Evolutionary conservation across 1,284 basidiomycete genomes (phyloP).

Genomic region (Ceratobasidium theobromae): DNA sequence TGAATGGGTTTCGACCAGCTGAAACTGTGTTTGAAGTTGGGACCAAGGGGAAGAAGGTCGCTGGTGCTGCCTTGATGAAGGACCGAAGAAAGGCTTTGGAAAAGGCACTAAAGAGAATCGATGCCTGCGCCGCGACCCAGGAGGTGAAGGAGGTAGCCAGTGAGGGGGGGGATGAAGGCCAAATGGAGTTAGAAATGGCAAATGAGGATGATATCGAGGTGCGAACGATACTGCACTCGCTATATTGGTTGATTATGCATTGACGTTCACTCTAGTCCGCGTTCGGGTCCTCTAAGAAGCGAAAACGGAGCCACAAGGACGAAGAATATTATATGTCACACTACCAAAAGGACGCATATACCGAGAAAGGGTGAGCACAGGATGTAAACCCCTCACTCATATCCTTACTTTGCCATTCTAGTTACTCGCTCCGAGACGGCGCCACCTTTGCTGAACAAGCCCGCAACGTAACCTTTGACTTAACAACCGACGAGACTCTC

Average conservation of each 20-base stretch:
- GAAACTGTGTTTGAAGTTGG: constrained; percentile 96
- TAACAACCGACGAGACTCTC: constrained; percentile 73
- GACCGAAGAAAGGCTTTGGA: constrained; percentile 77
- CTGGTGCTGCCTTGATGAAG: constrained; percentile 80
- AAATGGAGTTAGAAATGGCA: constrained; percentile 62
- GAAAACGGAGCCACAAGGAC: constrained; percentile 65
- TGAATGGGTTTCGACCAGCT: constrained; percentile 80
- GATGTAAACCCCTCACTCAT: background rate
- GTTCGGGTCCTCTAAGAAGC: constrained; percentile 61
- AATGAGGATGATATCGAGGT: constrained; percentile 76
- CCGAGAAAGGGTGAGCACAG: constrained; percentile 79
- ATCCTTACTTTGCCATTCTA: constrained; percentile 42
- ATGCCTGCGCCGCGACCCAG: constrained; percentile 41
- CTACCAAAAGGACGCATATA: constrained; percentile 79
- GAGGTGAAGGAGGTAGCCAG: constrained; percentile 47
- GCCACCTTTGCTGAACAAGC: constrained; percentile 86
- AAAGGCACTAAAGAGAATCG: constrained; percentile 57
- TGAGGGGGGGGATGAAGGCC: constrained; percentile 41
- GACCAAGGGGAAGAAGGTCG: constrained; percentile 65
- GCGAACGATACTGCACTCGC: constrained; percentile 38
- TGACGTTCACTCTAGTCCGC: constrained; percentile 56
- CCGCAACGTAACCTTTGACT: constrained; percentile 75
- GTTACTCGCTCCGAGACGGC: constrained; percentile 84
- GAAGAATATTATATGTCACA: constrained; percentile 90
- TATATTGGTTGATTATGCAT: background rate